These are phyloP conservation scores for Flaveria robusta DNA, from an alignment of 129 eudicot species.

Conservation along the genomic window DNA sequence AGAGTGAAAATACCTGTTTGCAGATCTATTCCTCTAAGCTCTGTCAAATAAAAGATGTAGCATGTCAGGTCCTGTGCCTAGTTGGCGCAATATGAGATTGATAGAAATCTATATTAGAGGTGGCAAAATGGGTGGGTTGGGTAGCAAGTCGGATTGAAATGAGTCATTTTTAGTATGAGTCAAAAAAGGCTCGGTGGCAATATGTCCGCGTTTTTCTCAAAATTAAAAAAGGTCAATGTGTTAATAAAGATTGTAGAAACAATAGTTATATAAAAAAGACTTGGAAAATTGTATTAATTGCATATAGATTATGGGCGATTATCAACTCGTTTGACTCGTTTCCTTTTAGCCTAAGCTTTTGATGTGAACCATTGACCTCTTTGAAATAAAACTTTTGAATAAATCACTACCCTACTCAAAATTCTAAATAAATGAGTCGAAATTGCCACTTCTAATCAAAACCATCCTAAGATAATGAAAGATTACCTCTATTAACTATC, in stretches of 20 bases:
- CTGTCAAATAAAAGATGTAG: conserved; percentile 33
- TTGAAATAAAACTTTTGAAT: conserved; percentile 12
- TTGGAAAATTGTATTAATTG: neutral
- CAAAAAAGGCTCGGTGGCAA: neutral
- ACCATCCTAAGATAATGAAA: neutral
- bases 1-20: conserved; percentile 74
- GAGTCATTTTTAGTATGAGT: neutral
- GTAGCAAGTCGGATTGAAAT: neutral
- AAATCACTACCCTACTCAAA: conserved; percentile 7
- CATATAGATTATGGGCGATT: neutral
- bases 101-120: neutral
- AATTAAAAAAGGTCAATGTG: neutral
- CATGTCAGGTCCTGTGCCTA: neutral
- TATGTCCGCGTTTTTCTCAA: neutral
- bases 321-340: conserved; percentile 3
- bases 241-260: neutral
- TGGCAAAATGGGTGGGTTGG: neutral
- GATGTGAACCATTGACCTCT: neutral
- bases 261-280: neutral
- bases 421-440: neutral
- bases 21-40: conserved; percentile 70
- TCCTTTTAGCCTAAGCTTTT: neutral
- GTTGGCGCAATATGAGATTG: conserved; percentile 7
- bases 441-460: neutral
- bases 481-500: conserved; percentile 56